Conservation (phyloP, 2,329 filamentous ascomycete genomes). For the Sporothrix protearum region DNA sequence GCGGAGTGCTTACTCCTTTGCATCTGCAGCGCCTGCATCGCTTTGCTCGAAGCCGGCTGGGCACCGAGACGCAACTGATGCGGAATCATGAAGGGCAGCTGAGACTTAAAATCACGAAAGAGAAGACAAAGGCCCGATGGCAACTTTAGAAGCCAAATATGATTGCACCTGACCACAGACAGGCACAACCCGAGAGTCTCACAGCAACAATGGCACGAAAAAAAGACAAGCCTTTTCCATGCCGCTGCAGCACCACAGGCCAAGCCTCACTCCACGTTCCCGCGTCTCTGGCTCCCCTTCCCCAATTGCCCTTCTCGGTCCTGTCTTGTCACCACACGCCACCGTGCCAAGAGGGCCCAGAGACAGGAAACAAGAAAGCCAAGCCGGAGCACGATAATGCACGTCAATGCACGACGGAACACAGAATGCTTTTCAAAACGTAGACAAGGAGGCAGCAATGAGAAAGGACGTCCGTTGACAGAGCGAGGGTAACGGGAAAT, state of each 20-base stretch:
- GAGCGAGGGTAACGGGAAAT: background rate
- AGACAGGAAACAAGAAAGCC: background rate
- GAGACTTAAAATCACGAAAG: no score
- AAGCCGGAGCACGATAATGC: slow-evolving; percentile 17
- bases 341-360: background rate
- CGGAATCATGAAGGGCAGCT: no score
- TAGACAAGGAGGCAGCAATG: background rate
- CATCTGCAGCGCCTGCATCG: background rate
- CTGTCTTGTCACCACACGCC: background rate
- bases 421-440: background rate
- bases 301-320: background rate
- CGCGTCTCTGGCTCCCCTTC: background rate
- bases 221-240: background rate
- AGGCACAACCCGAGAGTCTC: background rate
- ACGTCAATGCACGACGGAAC: background rate
- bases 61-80: no score
- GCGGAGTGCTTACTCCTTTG: background rate
- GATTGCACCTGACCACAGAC: background rate
- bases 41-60: background rate
- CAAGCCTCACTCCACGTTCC: slow-evolving; percentile 5
- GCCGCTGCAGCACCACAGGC: slow-evolving; percentile 2
- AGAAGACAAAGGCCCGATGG: background rate
- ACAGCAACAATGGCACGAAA: background rate
- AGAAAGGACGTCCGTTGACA: background rate
- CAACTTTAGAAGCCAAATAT: background rate